phyloP scores from a whole-genome alignment of 2,329 filamentous ascomycete genomes.

The Sporothrix euskadiensis region DNA sequence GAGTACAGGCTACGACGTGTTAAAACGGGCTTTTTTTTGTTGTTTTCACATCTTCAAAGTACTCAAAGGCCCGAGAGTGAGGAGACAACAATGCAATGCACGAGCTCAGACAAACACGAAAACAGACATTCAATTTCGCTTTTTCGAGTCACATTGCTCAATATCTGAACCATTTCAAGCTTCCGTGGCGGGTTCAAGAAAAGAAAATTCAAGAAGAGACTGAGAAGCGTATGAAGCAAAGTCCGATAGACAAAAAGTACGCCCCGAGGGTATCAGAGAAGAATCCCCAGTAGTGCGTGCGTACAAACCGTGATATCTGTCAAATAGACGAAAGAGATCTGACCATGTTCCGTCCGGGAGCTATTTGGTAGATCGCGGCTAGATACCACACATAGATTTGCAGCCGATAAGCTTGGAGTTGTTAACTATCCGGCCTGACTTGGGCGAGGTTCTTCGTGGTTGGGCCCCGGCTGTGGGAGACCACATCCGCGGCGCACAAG shows the following conservation, averaged over 20 bases:
- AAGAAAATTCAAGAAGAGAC: not conserved
- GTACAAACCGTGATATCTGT: not conserved
- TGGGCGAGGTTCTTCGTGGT: not conserved
- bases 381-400: not conserved
- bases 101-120: not conserved
- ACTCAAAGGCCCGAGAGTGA: not conserved
- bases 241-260: not conserved
- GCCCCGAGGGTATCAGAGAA: not conserved
- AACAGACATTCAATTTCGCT: not conserved
- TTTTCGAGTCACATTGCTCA: not conserved
- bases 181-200: not conserved
- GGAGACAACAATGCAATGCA: not conserved
- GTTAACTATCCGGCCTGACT: not conserved
- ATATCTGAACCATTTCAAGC: not conserved
- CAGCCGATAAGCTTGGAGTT: not conserved
- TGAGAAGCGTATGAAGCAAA: not conserved
- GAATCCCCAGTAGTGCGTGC: not conserved
- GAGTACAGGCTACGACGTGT: too few species aligned
- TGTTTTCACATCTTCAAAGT: not conserved
- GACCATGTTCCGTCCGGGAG: not conserved
- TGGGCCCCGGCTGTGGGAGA: not conserved
- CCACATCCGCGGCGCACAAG: not conserved
- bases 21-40: too few species aligned
- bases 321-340: not conserved
- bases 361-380: slow-evolving; percentile 8